A percentile compares a stretch with the other conserved stretches of the same genome.
Conservation (phyloP, 1,284 basidiomycete genomes). For the Trichosporon inkin region DNA sequence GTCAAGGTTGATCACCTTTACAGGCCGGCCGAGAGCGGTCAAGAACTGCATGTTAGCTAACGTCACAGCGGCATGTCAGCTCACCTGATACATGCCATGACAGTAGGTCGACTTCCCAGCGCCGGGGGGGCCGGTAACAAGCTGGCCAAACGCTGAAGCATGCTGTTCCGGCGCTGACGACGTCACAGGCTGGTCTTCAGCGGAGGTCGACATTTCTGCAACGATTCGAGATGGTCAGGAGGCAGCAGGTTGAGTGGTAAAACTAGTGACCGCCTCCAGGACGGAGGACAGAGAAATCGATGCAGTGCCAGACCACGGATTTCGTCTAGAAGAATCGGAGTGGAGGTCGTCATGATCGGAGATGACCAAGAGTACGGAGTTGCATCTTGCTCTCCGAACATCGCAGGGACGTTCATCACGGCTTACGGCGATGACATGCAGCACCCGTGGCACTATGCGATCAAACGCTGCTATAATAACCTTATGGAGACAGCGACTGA, state of each 20-base stretch:
- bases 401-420: neutral
- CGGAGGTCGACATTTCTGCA: constrained; percentile 5
- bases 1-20: constrained; percentile 89
- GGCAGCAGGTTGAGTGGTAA: neutral
- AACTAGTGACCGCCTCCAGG: constrained; percentile 1
- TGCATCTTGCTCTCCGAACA: constrained; percentile 13
- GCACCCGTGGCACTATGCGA: no score
- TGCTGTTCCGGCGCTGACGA: constrained; percentile 20
- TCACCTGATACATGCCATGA: constrained; percentile 76
- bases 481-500: no score
- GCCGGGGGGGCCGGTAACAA: constrained; percentile 88
- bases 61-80: neutral
- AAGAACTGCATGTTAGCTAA: constrained; percentile 58
- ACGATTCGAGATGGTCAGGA: neutral
- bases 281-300: neutral
- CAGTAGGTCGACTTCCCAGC: constrained; percentile 93
- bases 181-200: constrained; percentile 7
- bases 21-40: constrained; percentile 75
- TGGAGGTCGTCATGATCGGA: constrained; percentile 1
- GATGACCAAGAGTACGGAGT: neutral
- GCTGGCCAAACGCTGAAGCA: constrained; percentile 42
- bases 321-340: constrained; percentile 8
- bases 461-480: no score
- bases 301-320: neutral
- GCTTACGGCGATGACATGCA: no score